phyloP scores from a whole-genome alignment of 2,329 filamentous ascomycete species.

The Fonsecaea multimorphosa region DNA sequence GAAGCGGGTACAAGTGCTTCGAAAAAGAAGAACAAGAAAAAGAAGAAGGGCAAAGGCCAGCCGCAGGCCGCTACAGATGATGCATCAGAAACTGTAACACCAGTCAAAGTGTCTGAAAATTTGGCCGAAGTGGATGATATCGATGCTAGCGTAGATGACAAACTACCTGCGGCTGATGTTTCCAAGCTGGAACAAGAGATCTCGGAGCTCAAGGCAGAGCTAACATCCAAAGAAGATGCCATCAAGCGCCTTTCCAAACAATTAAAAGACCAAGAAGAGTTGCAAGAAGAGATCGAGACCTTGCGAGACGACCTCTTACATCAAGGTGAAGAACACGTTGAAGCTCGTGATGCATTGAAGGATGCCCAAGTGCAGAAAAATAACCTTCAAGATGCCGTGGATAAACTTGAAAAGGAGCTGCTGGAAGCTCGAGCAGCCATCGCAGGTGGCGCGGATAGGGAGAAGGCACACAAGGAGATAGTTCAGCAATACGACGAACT shows the following conservation, averaged over 20 bases:
- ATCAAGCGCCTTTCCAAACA: conserved; percentile 75
- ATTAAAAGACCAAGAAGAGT: conserved; percentile 75
- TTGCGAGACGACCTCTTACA: conserved; percentile 79
- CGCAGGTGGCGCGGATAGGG: conserved; percentile 49
- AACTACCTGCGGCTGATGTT: conserved; percentile 35
- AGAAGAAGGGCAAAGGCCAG: conserved; percentile 67
- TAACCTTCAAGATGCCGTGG: conserved; percentile 67
- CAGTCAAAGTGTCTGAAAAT: conserved; percentile 43
- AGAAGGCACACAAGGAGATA: conserved; percentile 56
- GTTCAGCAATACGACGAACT: conserved; percentile 62
- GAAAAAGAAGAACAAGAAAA: conserved; percentile 87
- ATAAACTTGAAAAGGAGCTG: conserved; percentile 74
- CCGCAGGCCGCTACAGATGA: conserved; percentile 44
- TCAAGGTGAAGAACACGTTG: conserved; percentile 82
- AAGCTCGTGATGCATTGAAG: conserved; percentile 77
- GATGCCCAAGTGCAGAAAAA: conserved; percentile 72
- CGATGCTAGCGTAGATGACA: conserved; percentile 6
- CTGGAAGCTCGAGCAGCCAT: conserved; percentile 59
- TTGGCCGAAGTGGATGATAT: conserved; percentile 32
- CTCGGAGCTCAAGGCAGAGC: conserved; percentile 34
- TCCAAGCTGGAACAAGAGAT: conserved; percentile 41
- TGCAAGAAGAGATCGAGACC: conserved; percentile 84
- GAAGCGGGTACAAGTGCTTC: conserved; percentile 36
- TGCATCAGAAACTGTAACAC: conserved; percentile 50
- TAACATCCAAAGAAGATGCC: conserved; percentile 68